These are phyloP conservation scores for Sporothrix sp. DNA, from an alignment of 2,329 filamentous ascomycete genomes.

Conservation along the genomic window DNA sequence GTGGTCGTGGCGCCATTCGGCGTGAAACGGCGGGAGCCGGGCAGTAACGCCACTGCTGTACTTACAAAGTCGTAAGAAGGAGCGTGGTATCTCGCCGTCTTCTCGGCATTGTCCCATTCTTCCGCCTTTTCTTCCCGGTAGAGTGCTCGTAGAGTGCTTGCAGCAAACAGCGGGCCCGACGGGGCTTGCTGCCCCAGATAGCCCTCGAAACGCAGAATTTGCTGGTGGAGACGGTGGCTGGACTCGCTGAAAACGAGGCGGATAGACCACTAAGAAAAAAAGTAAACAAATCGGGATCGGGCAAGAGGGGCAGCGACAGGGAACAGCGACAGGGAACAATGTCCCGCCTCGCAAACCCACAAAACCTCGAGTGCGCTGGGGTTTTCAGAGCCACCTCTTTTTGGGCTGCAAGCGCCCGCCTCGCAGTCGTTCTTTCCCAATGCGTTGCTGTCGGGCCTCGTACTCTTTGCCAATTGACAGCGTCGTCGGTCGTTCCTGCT, in stretches of 20 bases:
- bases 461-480: neutral
- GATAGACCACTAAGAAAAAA: neutral
- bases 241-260: no score
- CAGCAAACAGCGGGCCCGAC: constrained; percentile 1
- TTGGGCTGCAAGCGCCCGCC: neutral
- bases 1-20: constrained; percentile 6
- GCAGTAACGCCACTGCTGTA: constrained; percentile 4
- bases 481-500: neutral
- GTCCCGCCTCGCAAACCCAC: neutral
- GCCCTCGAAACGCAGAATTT: neutral
- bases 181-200: neutral
- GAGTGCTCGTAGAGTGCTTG: neutral
- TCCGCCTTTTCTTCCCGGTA: neutral
- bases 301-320: neutral
- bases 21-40: neutral
- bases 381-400: neutral
- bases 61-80: no score
- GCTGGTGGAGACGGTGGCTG: no score
- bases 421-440: neutral
- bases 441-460: neutral
- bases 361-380: no score
- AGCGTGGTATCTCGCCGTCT: neutral
- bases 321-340: neutral
- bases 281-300: constrained; percentile 1
- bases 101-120: neutral